phyloP scores from a whole-genome alignment of 257 asterid genomes.

The Solanum megistacrolobum region DNA sequence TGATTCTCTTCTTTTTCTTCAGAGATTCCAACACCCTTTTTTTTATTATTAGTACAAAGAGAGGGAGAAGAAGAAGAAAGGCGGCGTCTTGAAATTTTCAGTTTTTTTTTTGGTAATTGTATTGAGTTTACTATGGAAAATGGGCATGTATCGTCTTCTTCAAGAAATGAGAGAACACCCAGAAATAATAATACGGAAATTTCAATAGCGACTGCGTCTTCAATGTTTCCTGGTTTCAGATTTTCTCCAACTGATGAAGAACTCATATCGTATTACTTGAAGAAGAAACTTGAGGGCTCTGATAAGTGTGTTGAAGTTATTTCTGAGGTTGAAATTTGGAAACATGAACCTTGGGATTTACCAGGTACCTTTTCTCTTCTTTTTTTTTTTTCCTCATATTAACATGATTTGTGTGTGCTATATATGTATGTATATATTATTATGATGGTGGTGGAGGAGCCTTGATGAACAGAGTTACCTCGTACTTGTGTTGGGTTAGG shows the following conservation, averaged over 20 bases:
- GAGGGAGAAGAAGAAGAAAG: neutral
- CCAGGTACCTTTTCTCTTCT: constrained; percentile 33
- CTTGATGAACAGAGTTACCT: neutral
- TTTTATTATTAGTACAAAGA: neutral
- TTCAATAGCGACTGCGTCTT: constrained; percentile 55
- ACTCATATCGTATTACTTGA: constrained; percentile 54
- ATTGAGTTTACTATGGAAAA: constrained; percentile 52
- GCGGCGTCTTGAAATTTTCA: neutral
- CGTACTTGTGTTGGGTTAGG: neutral
- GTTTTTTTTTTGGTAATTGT: neutral
- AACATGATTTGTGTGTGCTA: neutral
- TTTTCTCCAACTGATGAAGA: constrained; percentile 90
- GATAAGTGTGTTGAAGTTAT: constrained; percentile 50
- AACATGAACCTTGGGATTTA: constrained; percentile 89
- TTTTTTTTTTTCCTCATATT: no score
- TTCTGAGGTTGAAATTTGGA: constrained; percentile 76
- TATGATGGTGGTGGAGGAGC: neutral
- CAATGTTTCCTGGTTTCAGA: constrained; percentile 80
- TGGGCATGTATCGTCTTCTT: neutral
- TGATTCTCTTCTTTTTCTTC: constrained; percentile 8
- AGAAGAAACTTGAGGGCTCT: constrained; percentile 52
- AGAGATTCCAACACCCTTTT: neutral
- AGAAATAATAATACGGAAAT: constrained; percentile 26
- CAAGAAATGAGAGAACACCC: neutral
- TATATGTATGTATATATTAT: neutral